Conservation (phyloP, 768 basidiomycete genomes). For the Cystofilobasidium macerans region DNA sequence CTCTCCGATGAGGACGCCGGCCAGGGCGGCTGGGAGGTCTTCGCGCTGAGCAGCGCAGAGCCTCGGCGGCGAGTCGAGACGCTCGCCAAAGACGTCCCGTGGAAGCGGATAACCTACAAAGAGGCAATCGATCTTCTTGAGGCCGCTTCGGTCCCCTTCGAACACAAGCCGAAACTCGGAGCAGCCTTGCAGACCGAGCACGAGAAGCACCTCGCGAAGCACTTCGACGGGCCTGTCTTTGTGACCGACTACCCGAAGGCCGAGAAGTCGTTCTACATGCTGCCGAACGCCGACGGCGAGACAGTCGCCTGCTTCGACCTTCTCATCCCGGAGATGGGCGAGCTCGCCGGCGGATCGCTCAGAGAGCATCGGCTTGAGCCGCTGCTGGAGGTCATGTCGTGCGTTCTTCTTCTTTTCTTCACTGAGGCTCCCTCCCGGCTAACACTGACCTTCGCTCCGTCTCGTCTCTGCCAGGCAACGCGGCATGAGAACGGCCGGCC, state of each 20-base stretch:
- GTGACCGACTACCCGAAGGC: constrained; percentile 74
- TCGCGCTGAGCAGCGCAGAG: constrained; percentile 10
- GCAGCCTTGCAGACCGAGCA: constrained; percentile 71
- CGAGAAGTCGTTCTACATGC: constrained; percentile 95
- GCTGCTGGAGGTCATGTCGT: constrained; percentile 44
- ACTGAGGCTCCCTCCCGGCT: no score
- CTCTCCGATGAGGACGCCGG: neutral
- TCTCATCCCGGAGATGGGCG: constrained; percentile 74
- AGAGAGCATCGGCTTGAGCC: constrained; percentile 42
- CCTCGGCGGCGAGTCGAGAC: constrained; percentile 18
- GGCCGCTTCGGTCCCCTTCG: constrained; percentile 41
- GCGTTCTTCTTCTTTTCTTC: constrained; percentile 23
- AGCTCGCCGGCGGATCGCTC: constrained; percentile 83
- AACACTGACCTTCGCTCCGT: neutral
- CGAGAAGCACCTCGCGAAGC: constrained; percentile 77
- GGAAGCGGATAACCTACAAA: constrained; percentile 67
- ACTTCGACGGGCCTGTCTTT: constrained; percentile 68
- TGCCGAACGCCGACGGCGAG: constrained; percentile 32
- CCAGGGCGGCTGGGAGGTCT: constrained; percentile 9
- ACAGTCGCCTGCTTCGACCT: constrained; percentile 95
- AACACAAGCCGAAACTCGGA: constrained; percentile 57
- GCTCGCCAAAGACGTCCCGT: constrained; percentile 39
- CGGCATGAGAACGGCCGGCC: constrained; percentile 39
- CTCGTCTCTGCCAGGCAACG: constrained; percentile 9
- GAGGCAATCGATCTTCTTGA: constrained; percentile 57